Percentiles rank a stretch among this genome's conserved stretches.
phyloP scores from a whole-genome alignment of 805 yeast species.

The Monosporozyma siamensis region DNA sequence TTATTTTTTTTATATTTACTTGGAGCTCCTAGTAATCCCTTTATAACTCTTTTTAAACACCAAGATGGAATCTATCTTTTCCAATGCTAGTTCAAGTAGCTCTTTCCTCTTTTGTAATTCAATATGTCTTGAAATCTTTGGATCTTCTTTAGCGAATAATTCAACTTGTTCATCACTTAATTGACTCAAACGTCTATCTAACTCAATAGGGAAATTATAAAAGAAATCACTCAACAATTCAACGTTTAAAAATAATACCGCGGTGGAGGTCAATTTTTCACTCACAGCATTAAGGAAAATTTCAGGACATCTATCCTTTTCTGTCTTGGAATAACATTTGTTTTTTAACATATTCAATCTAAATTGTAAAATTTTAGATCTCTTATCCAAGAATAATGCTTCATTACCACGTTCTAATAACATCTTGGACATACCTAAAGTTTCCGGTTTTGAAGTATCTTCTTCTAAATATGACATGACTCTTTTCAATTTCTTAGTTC shows the following conservation, averaged over 20 bases:
- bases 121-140: slow-evolving; percentile 79
- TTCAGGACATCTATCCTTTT: slow-evolving; percentile 90
- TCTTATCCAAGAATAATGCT: slow-evolving; percentile 68
- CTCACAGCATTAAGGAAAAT: slow-evolving; percentile 86
- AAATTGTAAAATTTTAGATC: slow-evolving; percentile 60
- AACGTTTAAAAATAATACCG: slow-evolving; percentile 85
- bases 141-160: slow-evolving; percentile 87
- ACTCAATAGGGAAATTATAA: slow-evolving; percentile 89
- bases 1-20: neutral
- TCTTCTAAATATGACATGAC: slow-evolving; percentile 62
- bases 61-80: slow-evolving; percentile 59
- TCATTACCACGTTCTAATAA: slow-evolving; percentile 72
- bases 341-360: slow-evolving; percentile 67
- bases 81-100: slow-evolving; percentile 70
- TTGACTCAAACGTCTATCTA: slow-evolving; percentile 61
- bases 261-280: slow-evolving; percentile 84
- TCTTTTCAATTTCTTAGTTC: slow-evolving; percentile 74
- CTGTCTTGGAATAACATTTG: slow-evolving; percentile 67
- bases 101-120: slow-evolving; percentile 92
- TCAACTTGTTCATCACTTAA: slow-evolving; percentile 74
- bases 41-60: slow-evolving; percentile 32
- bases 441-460: slow-evolving; percentile 41
- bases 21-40: slow-evolving; percentile 7
- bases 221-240: slow-evolving; percentile 91
- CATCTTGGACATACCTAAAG: slow-evolving; percentile 74